phyloP scores from a whole-genome alignment of 192 early-diverging fungal genomes.

The Phycomyces blakesleeanus region DNA sequence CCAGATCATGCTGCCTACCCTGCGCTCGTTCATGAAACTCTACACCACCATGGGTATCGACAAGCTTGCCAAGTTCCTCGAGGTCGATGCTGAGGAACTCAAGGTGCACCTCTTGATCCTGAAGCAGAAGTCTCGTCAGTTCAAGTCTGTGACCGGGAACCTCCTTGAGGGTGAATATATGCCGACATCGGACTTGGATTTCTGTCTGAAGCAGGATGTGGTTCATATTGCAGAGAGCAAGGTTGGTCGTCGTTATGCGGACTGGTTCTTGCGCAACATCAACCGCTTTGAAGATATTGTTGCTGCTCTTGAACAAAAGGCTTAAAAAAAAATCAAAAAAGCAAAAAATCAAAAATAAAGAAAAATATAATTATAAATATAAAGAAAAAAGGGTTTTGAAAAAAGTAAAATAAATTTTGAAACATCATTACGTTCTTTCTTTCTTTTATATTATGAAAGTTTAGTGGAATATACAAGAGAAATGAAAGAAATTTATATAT shows the following conservation, averaged over 20 bases:
- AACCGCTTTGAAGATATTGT: constrained; percentile 79
- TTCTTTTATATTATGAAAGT: no score
- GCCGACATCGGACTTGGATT: constrained; percentile 83
- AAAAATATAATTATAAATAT: no score
- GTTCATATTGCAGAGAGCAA: constrained; percentile 94
- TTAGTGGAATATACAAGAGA: no score
- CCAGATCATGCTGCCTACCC: constrained; percentile 80
- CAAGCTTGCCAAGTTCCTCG: constrained; percentile 85
- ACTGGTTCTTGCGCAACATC: constrained; percentile 95
- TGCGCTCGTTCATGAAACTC: constrained; percentile 92
- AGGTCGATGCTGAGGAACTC: constrained; percentile 77
- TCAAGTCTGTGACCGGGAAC: constrained; percentile 75
- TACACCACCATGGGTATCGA: constrained; percentile 91
- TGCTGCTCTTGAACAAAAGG: constrained; percentile 32
- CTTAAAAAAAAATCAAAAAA: constrained; percentile 13
- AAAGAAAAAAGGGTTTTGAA: neutral
- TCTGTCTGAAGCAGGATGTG: constrained; percentile 91
- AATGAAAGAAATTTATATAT: no score
- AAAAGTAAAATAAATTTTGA: no score
- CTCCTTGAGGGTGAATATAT: constrained; percentile 83
- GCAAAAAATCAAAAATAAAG: neutral
- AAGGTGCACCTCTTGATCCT: constrained; percentile 85
- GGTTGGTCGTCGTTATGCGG: constrained; percentile 86
- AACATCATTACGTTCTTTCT: no score
- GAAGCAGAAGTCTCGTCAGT: constrained; percentile 92